Percentiles rank a stretch among this genome's conserved stretches.
Evolutionary conservation across 176 grass and related monocot genomes (phyloP).

Genomic region (Elaeis guineensis): DNA sequence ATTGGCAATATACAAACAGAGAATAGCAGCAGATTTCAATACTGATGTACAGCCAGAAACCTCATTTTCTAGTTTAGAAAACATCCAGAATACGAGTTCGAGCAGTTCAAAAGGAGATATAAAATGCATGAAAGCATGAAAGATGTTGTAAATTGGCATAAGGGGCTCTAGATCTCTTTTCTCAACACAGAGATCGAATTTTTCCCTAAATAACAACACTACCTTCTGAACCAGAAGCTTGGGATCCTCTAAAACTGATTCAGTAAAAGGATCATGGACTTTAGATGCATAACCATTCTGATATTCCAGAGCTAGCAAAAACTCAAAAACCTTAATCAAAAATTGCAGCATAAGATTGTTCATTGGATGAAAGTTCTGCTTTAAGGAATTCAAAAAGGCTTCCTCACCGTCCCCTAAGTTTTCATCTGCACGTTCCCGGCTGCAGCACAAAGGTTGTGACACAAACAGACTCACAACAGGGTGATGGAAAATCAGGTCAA

Average conservation of each 20-base stretch:
- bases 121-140: slow-evolving; percentile 40
- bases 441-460: slow-evolving; percentile 42
- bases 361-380: slow-evolving; percentile 47
- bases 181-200: slow-evolving; percentile 47
- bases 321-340: slow-evolving; percentile 56
- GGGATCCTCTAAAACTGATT: slow-evolving; percentile 37
- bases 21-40: slow-evolving; percentile 36
- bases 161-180: slow-evolving; percentile 37
- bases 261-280: slow-evolving; percentile 22
- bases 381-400: slow-evolving; percentile 36
- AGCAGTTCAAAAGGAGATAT: slow-evolving; percentile 67
- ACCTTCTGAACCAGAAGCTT: slow-evolving; percentile 51
- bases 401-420: slow-evolving; percentile 32
- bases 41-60: slow-evolving; percentile 24
- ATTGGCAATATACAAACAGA: slow-evolving; percentile 61
- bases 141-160: slow-evolving; percentile 53
- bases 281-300: slow-evolving; percentile 9
- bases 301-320: slow-evolving; percentile 27
- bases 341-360: slow-evolving; percentile 47
- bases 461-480: slow-evolving; percentile 46
- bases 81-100: slow-evolving; percentile 66
- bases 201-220: slow-evolving; percentile 49
- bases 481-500: slow-evolving; percentile 65
- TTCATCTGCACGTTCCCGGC: slow-evolving; percentile 25
- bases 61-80: slow-evolving; percentile 33